These are phyloP conservation scores for Jatropha curcas DNA, from an alignment of 345 rosid genomes.

Conservation along the genomic window DNA sequence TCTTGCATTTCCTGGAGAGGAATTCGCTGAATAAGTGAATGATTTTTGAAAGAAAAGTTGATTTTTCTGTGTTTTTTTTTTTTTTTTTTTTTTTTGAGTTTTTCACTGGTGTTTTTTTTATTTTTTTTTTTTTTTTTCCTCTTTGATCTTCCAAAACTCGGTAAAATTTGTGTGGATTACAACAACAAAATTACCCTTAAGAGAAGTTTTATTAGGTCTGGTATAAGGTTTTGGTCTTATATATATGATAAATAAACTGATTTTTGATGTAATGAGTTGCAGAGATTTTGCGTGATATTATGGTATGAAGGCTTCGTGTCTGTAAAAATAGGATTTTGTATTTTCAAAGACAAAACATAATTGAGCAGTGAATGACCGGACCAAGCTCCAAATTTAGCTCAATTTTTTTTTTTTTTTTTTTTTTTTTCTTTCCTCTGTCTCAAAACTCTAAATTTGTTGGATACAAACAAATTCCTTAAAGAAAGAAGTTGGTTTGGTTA, in stretches of 20 bases:
- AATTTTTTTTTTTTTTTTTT: too few relatives aligned
- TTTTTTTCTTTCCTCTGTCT: too few relatives aligned
- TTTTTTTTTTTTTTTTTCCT: too few relatives aligned
- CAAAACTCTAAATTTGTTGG: not conserved
- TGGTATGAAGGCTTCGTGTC: not conserved
- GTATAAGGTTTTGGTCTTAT: not conserved
- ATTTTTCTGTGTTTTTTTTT: not conserved
- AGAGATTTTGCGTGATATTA: not conserved
- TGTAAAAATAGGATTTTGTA: not conserved
- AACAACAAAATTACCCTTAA: too few relatives aligned
- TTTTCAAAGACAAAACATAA: not conserved
- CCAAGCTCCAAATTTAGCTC: too few relatives aligned
- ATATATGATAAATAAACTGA: not conserved
- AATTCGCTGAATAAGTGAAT: not conserved
- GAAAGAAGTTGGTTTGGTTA: not conserved
- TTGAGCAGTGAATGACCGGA: too few relatives aligned
- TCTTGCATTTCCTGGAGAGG: too few relatives aligned
- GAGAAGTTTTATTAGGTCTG: not conserved
- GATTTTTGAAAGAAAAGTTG: not conserved
- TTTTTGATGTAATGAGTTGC: constrained; percentile 5
- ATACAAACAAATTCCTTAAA: not conserved
- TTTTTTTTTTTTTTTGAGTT: not conserved
- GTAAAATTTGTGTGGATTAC: too few relatives aligned
- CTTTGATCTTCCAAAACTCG: too few relatives aligned
- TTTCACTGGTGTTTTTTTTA: too few relatives aligned